Evolutionary conservation across 2,329 filamentous ascomycete species (phyloP).

Genomic region (Ilyonectria robusta): DNA sequence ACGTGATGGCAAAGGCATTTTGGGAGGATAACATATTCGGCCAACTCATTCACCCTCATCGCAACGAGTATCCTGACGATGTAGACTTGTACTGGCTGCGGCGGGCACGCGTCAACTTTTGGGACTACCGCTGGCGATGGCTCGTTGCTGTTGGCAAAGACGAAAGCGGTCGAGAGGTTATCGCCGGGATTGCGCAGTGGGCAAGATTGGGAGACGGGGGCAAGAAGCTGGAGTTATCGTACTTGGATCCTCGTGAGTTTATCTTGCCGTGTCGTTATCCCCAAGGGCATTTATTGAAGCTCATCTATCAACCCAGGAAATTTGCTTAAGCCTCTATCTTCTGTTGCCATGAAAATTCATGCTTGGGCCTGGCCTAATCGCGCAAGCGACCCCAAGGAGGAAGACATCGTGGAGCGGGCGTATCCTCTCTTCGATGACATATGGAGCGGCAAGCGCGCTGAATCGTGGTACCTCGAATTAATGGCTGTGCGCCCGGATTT

Average conservation of each 20-base stretch:
- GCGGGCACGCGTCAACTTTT: slow-evolving; percentile 45
- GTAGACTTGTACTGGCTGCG: slow-evolving; percentile 50
- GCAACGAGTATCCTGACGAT: slow-evolving; percentile 49
- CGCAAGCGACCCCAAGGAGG: slow-evolving; percentile 28
- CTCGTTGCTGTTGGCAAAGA: slow-evolving; percentile 47
- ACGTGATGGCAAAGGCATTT: slow-evolving; percentile 51
- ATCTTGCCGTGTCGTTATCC: background rate
- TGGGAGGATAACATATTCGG: slow-evolving; percentile 53
- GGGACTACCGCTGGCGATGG: slow-evolving; percentile 47
- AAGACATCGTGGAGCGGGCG: slow-evolving; percentile 35
- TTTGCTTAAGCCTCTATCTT: slow-evolving; percentile 35
- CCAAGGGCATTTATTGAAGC: background rate
- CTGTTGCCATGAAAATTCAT: slow-evolving; percentile 31
- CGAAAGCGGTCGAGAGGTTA: slow-evolving; percentile 21
- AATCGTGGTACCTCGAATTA: slow-evolving; percentile 55
- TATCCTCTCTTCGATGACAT: slow-evolving; percentile 36
- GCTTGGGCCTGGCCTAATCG: slow-evolving; percentile 28
- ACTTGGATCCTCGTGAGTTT: slow-evolving; percentile 37
- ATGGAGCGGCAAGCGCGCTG: slow-evolving; percentile 39
- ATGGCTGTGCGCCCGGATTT: slow-evolving; percentile 56
- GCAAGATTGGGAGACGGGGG: slow-evolving; percentile 38
- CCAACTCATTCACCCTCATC: slow-evolving; percentile 52
- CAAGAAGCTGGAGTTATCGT: slow-evolving; percentile 23
- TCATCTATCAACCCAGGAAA: slow-evolving; percentile 28
- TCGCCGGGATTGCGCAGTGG: slow-evolving; percentile 40